Evolutionary conservation across 2,329 filamentous ascomycete species (phyloP), one percentile per base, ranked within the genome.

Genomic region (Talaromyces sp.): DNA sequence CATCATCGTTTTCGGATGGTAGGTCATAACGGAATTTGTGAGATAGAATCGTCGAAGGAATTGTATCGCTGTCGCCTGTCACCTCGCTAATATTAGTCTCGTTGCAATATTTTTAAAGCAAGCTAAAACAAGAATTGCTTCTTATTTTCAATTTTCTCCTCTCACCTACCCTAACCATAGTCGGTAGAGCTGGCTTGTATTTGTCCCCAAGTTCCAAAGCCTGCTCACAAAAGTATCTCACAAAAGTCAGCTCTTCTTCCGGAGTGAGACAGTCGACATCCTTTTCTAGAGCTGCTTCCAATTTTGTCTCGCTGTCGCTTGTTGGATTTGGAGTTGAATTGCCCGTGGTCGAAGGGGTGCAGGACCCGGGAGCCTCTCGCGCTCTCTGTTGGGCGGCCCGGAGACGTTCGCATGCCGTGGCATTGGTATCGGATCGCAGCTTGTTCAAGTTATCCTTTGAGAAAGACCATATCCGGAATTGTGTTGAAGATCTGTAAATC

Each of bases 21-120:
- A 98, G 31, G 93, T 96, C 90, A 98, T 96, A 70, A 93, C 86
- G 46, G 90, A 96, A 77, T 98, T 96, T 70, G 90, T 93, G 41
- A 96, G 84, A 79, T 98, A 99, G 82, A 99, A 98, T 61, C 95
- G 89, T 59, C 91, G 89, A 62, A 99, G 84, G 73, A 96, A 97
- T 70, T 96, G 87, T 63, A 93, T 89, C 3, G 91, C 91, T 7
- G 93, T 96, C 27, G 89, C 87, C 82, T 86, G 56, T 60, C 32
- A 13, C 19, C 21, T 56, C 6, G 51, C 35, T 19, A 53, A 29
- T 35, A 35, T 55, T 14, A 60, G 43, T 11, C 26, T 29, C 19
- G 27, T 24, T 50, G 14, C 2, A n/a, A 55, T 55, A 24, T 61
- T 57, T 43, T 58, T 56, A 38, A 58, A 29, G 19, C 17, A 24